Percentiles rank a stretch among this genome's conserved stretches.
phyloP scores from a whole-genome alignment of 805 yeast genomes.

The Candida gorgasii region DNA sequence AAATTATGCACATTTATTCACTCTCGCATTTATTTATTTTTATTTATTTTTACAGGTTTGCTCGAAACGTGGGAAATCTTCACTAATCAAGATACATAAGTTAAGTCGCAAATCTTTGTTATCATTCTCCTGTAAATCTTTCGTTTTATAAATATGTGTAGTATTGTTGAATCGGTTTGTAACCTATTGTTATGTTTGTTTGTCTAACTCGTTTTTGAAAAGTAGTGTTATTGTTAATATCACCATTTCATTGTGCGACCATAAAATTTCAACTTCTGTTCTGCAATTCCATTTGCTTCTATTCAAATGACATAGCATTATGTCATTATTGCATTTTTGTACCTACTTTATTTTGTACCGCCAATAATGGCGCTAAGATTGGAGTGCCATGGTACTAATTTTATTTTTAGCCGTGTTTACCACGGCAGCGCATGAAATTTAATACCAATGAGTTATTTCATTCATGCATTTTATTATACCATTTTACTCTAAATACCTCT shows the following conservation, averaged over 20 bases:
- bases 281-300: not conserved
- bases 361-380: not conserved
- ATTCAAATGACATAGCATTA: not conserved
- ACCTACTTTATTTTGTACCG: slow-evolving; percentile 1
- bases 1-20: not conserved
- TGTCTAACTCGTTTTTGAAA: not conserved
- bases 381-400: not conserved
- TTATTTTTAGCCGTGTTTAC: not conserved
- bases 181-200: not conserved
- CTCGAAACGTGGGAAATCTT: not conserved
- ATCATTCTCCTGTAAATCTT: not conserved
- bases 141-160: not conserved
- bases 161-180: not conserved
- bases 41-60: not conserved
- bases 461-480: too few relatives aligned
- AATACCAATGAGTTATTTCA: not conserved
- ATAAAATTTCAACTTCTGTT: not conserved
- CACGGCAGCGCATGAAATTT: not conserved
- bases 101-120: not conserved
- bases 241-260: too few relatives aligned
- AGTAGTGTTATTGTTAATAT: not conserved
- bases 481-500: too few relatives aligned
- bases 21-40: not conserved
- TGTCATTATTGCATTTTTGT: not conserved
- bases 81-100: not conserved